Base-by-base conservation (phyloP, 1,284 basidiomycete genomes). In the Tilletiopsis washingtonensis region DNA sequence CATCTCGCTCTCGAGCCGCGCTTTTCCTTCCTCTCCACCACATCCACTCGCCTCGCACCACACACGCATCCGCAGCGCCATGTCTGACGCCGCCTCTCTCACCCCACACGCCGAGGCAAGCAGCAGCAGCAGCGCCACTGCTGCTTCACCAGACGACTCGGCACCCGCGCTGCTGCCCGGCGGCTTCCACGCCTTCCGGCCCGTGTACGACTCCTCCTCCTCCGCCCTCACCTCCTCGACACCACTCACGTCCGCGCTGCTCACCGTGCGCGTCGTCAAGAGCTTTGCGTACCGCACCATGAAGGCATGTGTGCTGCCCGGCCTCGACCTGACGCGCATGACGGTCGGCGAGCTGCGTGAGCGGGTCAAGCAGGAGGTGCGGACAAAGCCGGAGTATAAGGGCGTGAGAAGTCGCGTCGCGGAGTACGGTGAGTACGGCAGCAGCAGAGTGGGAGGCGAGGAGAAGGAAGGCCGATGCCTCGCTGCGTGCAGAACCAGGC, bases 181-280 rank as follows among this genome's bases (percentile, higher is more conserved):
- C 17, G 38, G 38, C 38, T 39, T n/a, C 38, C 21, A n/a, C 38
- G 38, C 15, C 17, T 39, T 20, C 38, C 21, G 17, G 38, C 38
- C 19, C 21, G 17, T 9, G 38, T 19, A 20, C 38, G 38, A 39
- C 21, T 6, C n/a, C 38, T 7, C 7, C 2, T 7, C 38, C 7
- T 39, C 12, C n/a, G 38, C 21, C 29, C 9, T 39, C 44, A 15
- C 44, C 17, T 34, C 32, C 17, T 17, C 81, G 19, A 77, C 79
- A 2, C 85, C 88, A 2, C 79, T 78, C 57, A 84, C 84, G 4
- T 79, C 82, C 49, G 85, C 86, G 17, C 86, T 86, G 6, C 77
- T 93, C 53, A 93, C 90, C n/a, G 74, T 97, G 39, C 83, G 93
- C 27, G 81, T 97, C 59, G 89, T 98, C 78, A 98, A 98, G 74